A percentile compares a stretch with the other conserved stretches of the same genome.
Conservation (phyloP, 2,329 filamentous ascomycete species). For the Ophiostoma quercus region DNA sequence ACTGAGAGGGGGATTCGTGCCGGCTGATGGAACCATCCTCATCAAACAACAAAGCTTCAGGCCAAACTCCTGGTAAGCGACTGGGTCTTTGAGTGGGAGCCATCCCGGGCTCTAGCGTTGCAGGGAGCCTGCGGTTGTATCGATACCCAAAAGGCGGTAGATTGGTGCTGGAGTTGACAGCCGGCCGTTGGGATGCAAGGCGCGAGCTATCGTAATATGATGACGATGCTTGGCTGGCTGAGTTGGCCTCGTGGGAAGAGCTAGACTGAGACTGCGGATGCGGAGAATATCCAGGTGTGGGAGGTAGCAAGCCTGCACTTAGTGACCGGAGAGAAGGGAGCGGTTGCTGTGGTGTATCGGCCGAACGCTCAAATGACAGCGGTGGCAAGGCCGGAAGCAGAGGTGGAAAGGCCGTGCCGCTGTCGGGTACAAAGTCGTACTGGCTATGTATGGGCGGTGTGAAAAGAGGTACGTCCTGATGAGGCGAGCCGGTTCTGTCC, state of each 20-base stretch:
- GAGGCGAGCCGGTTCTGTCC: not conserved
- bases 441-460: slow-evolving; percentile 27
- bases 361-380: not conserved
- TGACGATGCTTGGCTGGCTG: not conserved
- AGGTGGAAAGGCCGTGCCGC: slow-evolving; percentile 22
- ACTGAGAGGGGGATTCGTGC: slow-evolving; percentile 18
- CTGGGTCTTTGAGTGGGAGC: not conserved
- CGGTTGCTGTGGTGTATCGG: slow-evolving; percentile 4
- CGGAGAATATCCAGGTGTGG: slow-evolving; percentile 8
- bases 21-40: slow-evolving; percentile 12
- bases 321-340: slow-evolving; percentile 23
- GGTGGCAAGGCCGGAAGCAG: slow-evolving; percentile 18
- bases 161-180: slow-evolving; percentile 30
- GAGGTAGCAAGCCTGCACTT: not conserved
- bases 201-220: not conserved
- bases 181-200: slow-evolving; percentile 31
- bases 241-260: not conserved
- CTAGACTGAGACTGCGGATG: not conserved
- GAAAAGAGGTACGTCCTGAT: slow-evolving; percentile 7
- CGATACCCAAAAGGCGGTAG: slow-evolving; percentile 17
- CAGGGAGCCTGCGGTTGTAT: not conserved
- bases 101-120: slow-evolving; percentile 11
- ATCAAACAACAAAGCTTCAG: not conserved
- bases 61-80: not conserved
- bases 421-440: slow-evolving; percentile 17